A percentile compares a stretch with the other conserved stretches of the same genome.
These are phyloP conservation scores for Citrus medica DNA, from an alignment of 345 rosid genomes.

Conservation along the genomic window DNA sequence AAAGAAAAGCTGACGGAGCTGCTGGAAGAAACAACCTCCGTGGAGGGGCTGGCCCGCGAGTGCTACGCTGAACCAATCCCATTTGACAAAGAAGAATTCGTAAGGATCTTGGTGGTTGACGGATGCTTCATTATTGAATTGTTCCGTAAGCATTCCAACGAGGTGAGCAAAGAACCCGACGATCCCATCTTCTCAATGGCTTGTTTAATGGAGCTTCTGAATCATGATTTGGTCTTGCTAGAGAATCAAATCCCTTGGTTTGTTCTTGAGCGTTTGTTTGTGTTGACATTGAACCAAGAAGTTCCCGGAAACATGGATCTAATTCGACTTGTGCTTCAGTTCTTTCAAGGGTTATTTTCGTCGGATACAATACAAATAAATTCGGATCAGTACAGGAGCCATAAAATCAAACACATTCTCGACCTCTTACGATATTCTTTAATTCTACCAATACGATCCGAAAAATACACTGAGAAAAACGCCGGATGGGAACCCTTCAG, in stretches of 20 bases:
- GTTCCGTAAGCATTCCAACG: constrained; percentile 2
- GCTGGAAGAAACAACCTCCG: not conserved
- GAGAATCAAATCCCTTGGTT: constrained; percentile 32
- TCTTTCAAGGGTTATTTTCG: constrained; percentile 11
- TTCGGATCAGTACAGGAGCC: not conserved
- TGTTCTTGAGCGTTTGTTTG: constrained; percentile 24
- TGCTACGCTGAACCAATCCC: constrained; percentile 12
- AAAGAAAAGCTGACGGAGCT: not conserved
- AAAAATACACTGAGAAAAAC: not conserved
- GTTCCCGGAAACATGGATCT: not conserved
- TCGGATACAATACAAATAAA: not conserved
- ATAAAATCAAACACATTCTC: constrained; percentile 21
- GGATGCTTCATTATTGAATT: constrained; percentile 34
- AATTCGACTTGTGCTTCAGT: constrained; percentile 4
- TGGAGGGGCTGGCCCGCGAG: constrained; percentile 11
- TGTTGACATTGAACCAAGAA: not conserved
- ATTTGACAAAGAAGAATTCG: not conserved
- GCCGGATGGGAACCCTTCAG: constrained; percentile 7
- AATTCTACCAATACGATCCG: not conserved
- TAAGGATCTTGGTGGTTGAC: constrained; percentile 23
- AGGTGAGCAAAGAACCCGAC: not conserved
- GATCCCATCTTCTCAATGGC: constrained; percentile 30
- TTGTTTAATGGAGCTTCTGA: constrained; percentile 22
- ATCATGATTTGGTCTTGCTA: constrained; percentile 34
- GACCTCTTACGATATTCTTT: constrained; percentile 17